phyloP scores from a whole-genome alignment of 2,329 filamentous ascomycete genomes.

The Sporothrix curviconia region DNA sequence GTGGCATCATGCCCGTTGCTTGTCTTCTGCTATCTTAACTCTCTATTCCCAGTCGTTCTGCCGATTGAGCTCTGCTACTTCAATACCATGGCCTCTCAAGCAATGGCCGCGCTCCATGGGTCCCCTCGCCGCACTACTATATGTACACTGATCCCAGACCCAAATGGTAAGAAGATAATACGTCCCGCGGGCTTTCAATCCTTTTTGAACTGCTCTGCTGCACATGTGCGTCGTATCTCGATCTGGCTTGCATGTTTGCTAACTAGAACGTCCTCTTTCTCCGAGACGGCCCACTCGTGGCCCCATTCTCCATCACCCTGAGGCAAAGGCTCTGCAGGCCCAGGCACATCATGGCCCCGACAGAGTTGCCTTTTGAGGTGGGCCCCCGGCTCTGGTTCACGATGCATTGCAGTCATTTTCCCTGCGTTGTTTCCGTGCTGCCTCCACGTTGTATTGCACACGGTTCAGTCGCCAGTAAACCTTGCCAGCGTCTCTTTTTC shows the following conservation, averaged over 20 bases:
- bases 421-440: background rate
- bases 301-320: conserved; percentile 14
- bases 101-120: background rate
- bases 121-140: background rate
- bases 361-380: background rate
- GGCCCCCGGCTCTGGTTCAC: background rate
- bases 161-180: no score
- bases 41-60: no score
- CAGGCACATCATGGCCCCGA: background rate
- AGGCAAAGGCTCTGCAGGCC: conserved; percentile 7
- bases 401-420: conserved; percentile 6
- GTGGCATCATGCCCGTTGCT: background rate
- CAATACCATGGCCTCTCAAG: background rate
- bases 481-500: background rate
- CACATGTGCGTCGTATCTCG: background rate
- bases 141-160: conserved; percentile 1
- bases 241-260: conserved; percentile 3
- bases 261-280: background rate
- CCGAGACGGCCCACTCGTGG: conserved; percentile 12
- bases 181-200: background rate
- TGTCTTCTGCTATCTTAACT: background rate
- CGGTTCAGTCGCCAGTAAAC: background rate
- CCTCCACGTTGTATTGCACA: conserved; percentile 6
- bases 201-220: background rate
- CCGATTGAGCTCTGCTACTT: background rate